These are phyloP conservation scores for Camptophora hylomeconis DNA, from an alignment of 2,329 filamentous ascomycete genomes.

Conservation along the genomic window DNA sequence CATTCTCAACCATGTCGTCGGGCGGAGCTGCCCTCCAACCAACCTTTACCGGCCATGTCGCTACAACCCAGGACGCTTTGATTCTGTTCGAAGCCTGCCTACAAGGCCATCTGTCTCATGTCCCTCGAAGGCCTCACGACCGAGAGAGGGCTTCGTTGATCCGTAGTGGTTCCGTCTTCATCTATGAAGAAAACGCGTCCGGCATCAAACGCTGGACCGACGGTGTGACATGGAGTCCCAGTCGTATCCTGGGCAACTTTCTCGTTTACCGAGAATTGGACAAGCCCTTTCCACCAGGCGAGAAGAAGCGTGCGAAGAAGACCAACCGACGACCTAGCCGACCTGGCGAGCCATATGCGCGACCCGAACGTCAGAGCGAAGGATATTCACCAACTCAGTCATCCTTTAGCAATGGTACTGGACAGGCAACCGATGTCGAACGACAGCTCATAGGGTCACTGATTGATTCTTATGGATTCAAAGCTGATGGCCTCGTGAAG, in stretches of 20 bases:
- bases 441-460: conserved; percentile 64
- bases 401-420: conserved; percentile 19
- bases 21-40: conserved; percentile 41
- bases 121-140: conserved; percentile 74
- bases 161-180: conserved; percentile 72
- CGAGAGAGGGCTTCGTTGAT: conserved; percentile 67
- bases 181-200: conserved; percentile 82
- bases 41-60: conserved; percentile 55
- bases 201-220: conserved; percentile 94
- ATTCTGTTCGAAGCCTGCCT: conserved; percentile 71
- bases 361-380: conserved; percentile 14
- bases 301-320: conserved; percentile 75
- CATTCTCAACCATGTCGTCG: conserved; percentile 18
- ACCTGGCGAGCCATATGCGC: conserved; percentile 40
- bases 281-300: conserved; percentile 63
- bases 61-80: conserved; percentile 62
- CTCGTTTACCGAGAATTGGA: conserved; percentile 74
- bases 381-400: conserved; percentile 3
- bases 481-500: conserved; percentile 69
- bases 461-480: conserved; percentile 83
- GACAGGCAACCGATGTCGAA: conserved; percentile 34
- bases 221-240: conserved; percentile 81
- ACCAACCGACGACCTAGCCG: conserved; percentile 38
- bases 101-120: conserved; percentile 56
- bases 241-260: conserved; percentile 71